Evolutionary conservation across 1,139 yeast species (phyloP), one percentile per base, ranked within the genome.

Genomic region (Ashbya aceris): DNA sequence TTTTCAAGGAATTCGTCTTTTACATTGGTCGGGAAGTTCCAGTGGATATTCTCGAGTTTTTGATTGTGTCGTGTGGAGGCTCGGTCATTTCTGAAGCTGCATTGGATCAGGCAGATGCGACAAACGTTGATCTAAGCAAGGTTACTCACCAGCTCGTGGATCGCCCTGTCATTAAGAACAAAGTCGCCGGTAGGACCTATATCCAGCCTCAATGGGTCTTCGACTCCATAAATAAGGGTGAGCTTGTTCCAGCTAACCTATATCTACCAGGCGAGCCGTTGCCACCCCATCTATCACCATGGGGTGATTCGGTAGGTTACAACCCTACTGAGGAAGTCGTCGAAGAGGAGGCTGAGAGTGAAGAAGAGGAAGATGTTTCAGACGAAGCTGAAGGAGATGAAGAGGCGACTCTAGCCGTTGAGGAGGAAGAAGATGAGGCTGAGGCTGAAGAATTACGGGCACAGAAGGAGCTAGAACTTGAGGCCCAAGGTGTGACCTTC

Each of bases 191-290:
- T 40, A 77, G 97, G 69, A 84, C 95, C 0, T 93, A 93, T 60
- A 66, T 89, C 40, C 98, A 91, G 68, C 98, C 99, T 29, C 98
- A 91, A 70, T 93, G 98, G 98, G 71, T 91, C 39, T 89, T 91
- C 64, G 99, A 91, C 62, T 80, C 85, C 58, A 71, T 93, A 52
- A 91, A 91, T 68, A 82, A 83, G 66, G 76, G 78, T 40, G 72
- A 74, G 49, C 71, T 91, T 49, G 71, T 83, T 44, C 76, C 91
- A 31, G 96, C 84, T 23, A 79, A 81, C 44, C 73, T 71, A 45
- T 91, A 91, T 61, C 83, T 93, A 36, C 95, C 96, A 3, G 98
- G 99, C 44, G 97, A 91, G 66, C 70, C 87, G 8, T 73, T 93
- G 49, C 97, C 97, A 38, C 97, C 98, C 34, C 98, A 91, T 66